Base-by-base conservation (phyloP, 2,329 filamentous ascomycete genomes). In the Fusarium odoratissimum region DNA sequence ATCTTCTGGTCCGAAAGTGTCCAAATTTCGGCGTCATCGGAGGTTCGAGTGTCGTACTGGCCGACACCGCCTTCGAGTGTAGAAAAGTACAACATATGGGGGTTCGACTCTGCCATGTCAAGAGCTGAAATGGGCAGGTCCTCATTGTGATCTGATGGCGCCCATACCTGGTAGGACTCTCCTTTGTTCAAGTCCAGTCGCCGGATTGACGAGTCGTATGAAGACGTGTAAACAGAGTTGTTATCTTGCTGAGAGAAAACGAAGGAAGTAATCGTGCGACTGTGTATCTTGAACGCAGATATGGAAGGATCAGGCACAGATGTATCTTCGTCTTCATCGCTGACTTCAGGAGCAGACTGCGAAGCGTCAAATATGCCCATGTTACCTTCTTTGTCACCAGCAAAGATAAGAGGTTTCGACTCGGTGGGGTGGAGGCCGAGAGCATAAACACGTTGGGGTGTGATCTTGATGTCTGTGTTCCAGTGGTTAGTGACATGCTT, bases 161-260 rank as follows among this genome's bases (percentile, higher is more conserved):
- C 94, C 82, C 93, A 98, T 0, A 95, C 86, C 78, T 98, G 93
- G 0, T 92, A 87, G 0, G 95, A 95, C 3, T 93, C 87, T 2
- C 93, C 93, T 78, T 94, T 95, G 40, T 90, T 88, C 0, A 99
- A 85, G 78, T 99, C 95, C 25, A 98, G 87, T 67, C 93, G 94
- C 8, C 96, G 90, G 61, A 99, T 94, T 0, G 94, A 95, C 0
- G 94, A 96, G 82, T 99, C 96, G 80, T 99, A 98, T 0, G 95
- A 98, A 0, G 93, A 91, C 0, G 95, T 94, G 77, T 92, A 97
- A 0, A 99, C 86, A 0, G 91, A 88, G 45, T 94, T 95, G 0
- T 89, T 85, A 64, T 97, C 93, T 19, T 88, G 86, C 0, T 92
- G 89, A 2, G 93, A 90, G 75, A 97, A 93, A 33, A 93, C 88